These are phyloP conservation scores for Globisporangium nagaii DNA, from an alignment of 352 stramenopile genomes.

Conservation along the genomic window DNA sequence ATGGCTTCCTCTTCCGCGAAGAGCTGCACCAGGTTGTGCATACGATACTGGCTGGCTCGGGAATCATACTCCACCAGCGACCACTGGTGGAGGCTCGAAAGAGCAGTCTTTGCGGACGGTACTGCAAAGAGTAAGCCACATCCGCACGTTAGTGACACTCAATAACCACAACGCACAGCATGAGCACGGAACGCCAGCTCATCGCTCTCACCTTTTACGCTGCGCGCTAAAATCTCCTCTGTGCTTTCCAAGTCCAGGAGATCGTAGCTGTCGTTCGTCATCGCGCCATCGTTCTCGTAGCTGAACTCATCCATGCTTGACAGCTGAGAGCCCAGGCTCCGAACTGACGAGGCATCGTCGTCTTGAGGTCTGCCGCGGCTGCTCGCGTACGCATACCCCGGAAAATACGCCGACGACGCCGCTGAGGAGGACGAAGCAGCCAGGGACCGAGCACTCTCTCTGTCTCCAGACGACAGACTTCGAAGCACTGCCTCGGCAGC, in stretches of 20 bases:
- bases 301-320: conserved; percentile 63
- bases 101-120: conserved; percentile 37
- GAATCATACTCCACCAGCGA: conserved; percentile 77
- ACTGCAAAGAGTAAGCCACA: conserved; percentile 20
- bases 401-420: conserved; percentile 35
- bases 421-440: conserved; percentile 25
- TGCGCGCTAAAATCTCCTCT: conserved; percentile 57
- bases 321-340: conserved; percentile 61
- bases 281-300: conserved; percentile 74
- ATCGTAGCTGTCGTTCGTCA: conserved; percentile 76
- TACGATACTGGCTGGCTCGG: conserved; percentile 62
- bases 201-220: conserved; percentile 21
- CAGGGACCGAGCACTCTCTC: conserved; percentile 14
- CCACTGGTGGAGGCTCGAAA: conserved; percentile 70
- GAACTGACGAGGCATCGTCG: conserved; percentile 46
- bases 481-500: conserved; percentile 66
- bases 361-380: conserved; percentile 21
- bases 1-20: conserved; percentile 78
- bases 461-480: conserved; percentile 24
- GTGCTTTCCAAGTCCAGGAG: conserved; percentile 65
- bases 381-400: conserved; percentile 46
- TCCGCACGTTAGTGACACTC: neutral
- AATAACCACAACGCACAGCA: neutral
- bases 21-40: conserved; percentile 82
- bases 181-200: too few relatives aligned